Conservation (phyloP, 2,329 filamentous ascomycete species). For the Claviceps sp. region DNA sequence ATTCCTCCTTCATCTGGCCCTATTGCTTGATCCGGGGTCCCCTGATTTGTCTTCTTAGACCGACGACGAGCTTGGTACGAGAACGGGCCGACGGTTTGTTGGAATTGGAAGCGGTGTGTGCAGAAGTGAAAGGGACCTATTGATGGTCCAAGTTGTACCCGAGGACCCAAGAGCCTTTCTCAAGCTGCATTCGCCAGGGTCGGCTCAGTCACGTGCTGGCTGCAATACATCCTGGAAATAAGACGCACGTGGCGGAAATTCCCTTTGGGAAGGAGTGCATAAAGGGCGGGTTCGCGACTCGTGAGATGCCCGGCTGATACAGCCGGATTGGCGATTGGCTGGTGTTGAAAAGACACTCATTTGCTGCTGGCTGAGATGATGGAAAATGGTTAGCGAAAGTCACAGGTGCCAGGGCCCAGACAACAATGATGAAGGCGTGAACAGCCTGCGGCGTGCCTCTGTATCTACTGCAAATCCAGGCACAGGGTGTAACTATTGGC, state of each 20-base stretch:
- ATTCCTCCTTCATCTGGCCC: neutral
- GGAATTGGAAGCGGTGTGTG: neutral
- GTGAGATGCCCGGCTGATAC: too few relatives aligned
- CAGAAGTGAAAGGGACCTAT: neutral
- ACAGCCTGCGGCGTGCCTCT: too few relatives aligned
- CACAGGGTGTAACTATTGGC: too few relatives aligned
- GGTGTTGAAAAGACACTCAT: too few relatives aligned
- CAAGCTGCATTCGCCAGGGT: neutral
- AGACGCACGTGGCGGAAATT: neutral
- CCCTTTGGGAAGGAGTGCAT: neutral
- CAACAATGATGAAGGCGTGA: too few relatives aligned
- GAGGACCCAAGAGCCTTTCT: neutral
- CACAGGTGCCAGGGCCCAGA: too few relatives aligned
- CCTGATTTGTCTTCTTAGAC: neutral
- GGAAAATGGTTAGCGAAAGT: too few relatives aligned
- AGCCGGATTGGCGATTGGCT: too few relatives aligned
- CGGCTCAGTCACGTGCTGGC: constrained; percentile 2
- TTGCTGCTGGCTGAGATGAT: too few relatives aligned
- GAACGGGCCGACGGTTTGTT: neutral
- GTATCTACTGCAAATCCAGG: too few relatives aligned
- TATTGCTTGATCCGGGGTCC: neutral
- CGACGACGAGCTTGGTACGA: neutral
- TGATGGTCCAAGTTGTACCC: neutral
- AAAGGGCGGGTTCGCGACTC: too few relatives aligned
- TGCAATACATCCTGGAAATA: neutral